Base-by-base conservation (phyloP, 495 filamentous ascomycete species). In the Aspergillus baeticus region DNA sequence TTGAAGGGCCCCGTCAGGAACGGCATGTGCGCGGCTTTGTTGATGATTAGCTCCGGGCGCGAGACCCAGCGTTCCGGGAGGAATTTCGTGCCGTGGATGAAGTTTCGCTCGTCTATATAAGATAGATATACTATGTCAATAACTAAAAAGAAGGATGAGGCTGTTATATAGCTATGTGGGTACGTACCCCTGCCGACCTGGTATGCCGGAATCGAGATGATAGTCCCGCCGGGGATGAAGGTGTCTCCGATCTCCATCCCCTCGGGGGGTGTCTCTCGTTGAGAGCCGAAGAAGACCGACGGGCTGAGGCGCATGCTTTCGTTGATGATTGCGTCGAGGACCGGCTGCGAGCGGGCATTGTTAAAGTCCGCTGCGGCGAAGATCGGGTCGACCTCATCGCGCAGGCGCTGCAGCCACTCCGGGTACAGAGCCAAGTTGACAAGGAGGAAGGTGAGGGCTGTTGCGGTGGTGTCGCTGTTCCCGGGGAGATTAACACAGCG, bases 241-340 rank as follows among this genome's bases (percentile, higher is more conserved):
- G 20, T 47, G 22, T 33, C 23, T 33, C 44, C 44, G 15, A 47
- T 47, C 21, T 47, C 5, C 44, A 47, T 47, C 1, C 44, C 44
- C 44, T 47, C 44, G 0, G 44, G 44, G 23, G 44, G 44, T 6
- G 44, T 47, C 22, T 47, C 44, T 18, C 44, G 26, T 11, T 47
- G 44, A 11, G 44, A 47, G 18, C 44, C 44, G 18, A 47, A 47
- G 13, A 47, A 47, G 6, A 47, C 44, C 10, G 44, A 47, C 5
- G 44, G 44, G 31, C 18, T 6, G 44, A 47, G 21, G 1, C 44
- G 44, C 44, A 47, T 47, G 26, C 22, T 47, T 33, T 47, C 44
- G 26, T 47, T 47, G n/a, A 47, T 47, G 44, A 47, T 47, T n/a
- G 44, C 44, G 22, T 47, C 44, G 44, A 47, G 44, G 15, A 47